Evolutionary conservation across 306 rosid genomes (phyloP).

Genomic region (Quercus alba): DNA sequence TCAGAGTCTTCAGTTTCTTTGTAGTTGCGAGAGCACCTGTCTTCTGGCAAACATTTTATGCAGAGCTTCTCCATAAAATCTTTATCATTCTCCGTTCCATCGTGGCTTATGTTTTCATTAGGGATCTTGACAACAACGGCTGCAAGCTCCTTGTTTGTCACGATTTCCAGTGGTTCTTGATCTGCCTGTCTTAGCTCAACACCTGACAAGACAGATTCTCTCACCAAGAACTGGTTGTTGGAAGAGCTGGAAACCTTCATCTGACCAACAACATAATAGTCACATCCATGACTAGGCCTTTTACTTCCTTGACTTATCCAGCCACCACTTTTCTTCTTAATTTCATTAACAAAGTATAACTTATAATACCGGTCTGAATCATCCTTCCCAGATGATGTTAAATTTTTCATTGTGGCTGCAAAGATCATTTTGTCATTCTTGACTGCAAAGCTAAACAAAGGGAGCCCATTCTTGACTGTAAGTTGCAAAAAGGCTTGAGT

Average conservation of each 20-base stretch:
- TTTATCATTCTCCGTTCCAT: conserved; percentile 14
- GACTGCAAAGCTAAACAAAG: too few relatives aligned
- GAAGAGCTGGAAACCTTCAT: conserved; percentile 62
- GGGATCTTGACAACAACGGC: conserved; percentile 66
- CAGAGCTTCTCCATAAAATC: conserved; percentile 32
- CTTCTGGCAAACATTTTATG: conserved; percentile 38
- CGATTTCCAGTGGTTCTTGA: conserved; percentile 39
- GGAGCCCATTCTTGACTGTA: too few relatives aligned
- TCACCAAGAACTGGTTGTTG: conserved; percentile 28
- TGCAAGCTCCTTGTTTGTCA: conserved; percentile 62
- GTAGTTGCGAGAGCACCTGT: conserved; percentile 33
- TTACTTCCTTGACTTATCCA: conserved; percentile 70
- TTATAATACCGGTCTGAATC: too few relatives aligned
- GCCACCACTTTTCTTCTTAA: conserved; percentile 67
- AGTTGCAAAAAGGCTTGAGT: too few relatives aligned
- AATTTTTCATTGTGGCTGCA: too few relatives aligned
- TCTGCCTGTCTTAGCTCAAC: conserved; percentile 47
- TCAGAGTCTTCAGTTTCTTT: conserved; percentile 36
- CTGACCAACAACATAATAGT: conserved; percentile 65
- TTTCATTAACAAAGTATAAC: conserved; percentile 75
- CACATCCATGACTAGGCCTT: conserved; percentile 55
- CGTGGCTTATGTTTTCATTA: conserved; percentile 27
- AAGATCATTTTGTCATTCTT: too few relatives aligned
- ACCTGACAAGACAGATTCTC: conserved; percentile 60
- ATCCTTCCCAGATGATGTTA: too few relatives aligned